Base-by-base conservation (phyloP, 495 filamentous ascomycete genomes). In the Parathielavia appendiculata region DNA sequence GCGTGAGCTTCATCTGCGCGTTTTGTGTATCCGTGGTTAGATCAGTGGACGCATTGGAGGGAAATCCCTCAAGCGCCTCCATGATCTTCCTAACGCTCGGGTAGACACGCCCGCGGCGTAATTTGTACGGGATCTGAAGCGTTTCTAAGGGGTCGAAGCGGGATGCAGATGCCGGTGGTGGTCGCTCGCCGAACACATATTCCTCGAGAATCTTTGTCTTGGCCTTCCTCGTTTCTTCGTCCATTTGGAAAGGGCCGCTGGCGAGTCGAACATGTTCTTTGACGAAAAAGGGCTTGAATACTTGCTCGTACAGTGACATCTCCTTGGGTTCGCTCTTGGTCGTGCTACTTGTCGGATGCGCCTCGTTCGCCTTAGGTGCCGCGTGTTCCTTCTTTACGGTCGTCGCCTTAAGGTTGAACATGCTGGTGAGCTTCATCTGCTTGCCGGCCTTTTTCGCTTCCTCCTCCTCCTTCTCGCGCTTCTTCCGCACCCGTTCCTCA, bases 211-310 rank as follows among this genome's bases (percentile, higher is more conserved):
- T 76, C 35, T 59, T 65, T 43, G 86, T 78, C 45, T 86, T 76
- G 23, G 69, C 79, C 36, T 73, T 70, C 32, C 72, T 72, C 4
- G 80, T 80, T 58, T 84, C 72, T 1, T 81, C 67, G 56, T 90
- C 86, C 55, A 70, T 79, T 65, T 69, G 81, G 76, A 47, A 79
- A 64, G 59, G 57, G 9, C 46, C 59, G 0, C 76, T 75, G 2
- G 90, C 88, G 43, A 92, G 56, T 11, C 60, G 79, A 3, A 88
- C 86, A 63, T 87, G 76, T 14, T 80, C 75, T 54, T 91, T 83
- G 11, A 91, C 60, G 57, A 86, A 91, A 71, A 95, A 96, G 0
- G 87, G 81, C 14, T 88, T 82, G 64, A 97, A 97, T 34, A 67
- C 71, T 60, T 81, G 81, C 16, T 88, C 75, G 63, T 95, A 97